Evolutionary conservation across 2,329 filamentous ascomycete genomes (phyloP).

Genomic region (Ophiostoma sp.): DNA sequence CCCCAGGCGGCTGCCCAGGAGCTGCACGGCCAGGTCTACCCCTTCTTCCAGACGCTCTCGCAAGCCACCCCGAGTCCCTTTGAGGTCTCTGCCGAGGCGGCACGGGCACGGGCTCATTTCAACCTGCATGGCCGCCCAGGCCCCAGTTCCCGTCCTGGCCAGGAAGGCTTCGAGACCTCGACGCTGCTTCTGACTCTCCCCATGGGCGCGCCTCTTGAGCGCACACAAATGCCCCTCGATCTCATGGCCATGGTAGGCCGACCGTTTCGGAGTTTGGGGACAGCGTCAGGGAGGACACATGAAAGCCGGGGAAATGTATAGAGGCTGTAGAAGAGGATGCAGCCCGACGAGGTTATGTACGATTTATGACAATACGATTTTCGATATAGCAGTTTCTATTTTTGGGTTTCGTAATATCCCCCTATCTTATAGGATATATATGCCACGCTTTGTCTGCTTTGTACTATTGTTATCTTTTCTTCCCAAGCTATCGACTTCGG

Average conservation of each 20-base stretch:
- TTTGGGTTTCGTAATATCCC: no score
- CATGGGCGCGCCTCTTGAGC: not conserved
- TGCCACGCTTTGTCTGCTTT: no score
- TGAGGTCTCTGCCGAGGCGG: not conserved
- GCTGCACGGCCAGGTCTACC: conserved; percentile 22
- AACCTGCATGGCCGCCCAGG: not conserved
- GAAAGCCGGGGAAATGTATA: not conserved
- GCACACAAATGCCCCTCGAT: conserved; percentile 17
- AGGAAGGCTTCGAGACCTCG: conserved; percentile 13
- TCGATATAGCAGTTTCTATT: no score
- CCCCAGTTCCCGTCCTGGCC: not conserved
- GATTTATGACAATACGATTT: not conserved
- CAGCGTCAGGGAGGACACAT: not conserved
- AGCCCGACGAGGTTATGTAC: not conserved
- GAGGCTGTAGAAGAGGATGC: not conserved
- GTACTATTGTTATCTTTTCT: no score
- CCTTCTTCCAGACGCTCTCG: conserved; percentile 18
- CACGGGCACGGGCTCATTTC: not conserved
- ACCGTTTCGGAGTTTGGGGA: conserved; percentile 21
- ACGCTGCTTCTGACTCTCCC: conserved; percentile 23
- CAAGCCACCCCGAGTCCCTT: not conserved
- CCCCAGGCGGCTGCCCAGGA: conserved; percentile 10
- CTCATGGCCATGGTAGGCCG: conserved; percentile 24
- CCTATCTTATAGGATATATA: no score
- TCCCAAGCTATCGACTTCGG: no score